phyloP scores from a whole-genome alignment of 768 basidiomycete genomes.

The Agrocybe praecox region DNA sequence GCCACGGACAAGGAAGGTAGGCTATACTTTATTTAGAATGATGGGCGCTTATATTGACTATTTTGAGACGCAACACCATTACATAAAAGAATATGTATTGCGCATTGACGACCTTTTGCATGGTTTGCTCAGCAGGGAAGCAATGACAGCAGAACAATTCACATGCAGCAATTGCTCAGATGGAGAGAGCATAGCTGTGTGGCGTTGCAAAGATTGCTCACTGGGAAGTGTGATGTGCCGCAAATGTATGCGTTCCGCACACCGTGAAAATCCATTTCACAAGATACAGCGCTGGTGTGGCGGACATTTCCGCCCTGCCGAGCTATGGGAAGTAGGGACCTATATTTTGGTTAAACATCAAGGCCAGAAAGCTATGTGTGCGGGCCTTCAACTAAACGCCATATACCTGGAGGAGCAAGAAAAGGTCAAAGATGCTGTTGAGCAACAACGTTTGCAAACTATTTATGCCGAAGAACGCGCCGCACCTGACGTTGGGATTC shows the following conservation, averaged over 20 bases:
- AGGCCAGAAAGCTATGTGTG: background rate
- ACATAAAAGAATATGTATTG: slow-evolving; percentile 1
- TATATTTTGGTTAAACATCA: slow-evolving; percentile 8
- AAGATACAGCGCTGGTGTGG: slow-evolving; percentile 20
- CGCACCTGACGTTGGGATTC: too few species aligned
- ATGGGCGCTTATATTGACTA: too few species aligned
- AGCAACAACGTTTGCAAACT: background rate
- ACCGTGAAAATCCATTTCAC: slow-evolving; percentile 9
- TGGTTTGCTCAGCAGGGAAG: background rate
- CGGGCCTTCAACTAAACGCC: background rate
- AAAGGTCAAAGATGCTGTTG: background rate
- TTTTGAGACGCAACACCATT: background rate
- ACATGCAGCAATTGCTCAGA: background rate
- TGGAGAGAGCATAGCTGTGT: background rate
- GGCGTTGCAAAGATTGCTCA: slow-evolving; percentile 2
- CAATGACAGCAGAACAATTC: background rate
- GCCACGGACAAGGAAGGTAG: too few species aligned
- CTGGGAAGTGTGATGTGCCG: too few species aligned
- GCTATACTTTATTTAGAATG: too few species aligned
- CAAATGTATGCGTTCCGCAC: too few species aligned
- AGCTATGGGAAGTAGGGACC: slow-evolving; percentile 12
- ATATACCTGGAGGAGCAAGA: background rate
- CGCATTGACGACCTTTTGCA: background rate
- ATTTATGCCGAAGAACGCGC: background rate
- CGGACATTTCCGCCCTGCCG: slow-evolving; percentile 4